Evolutionary conservation across 306 rosid species (phyloP), one percentile per base, ranked within the genome.

Genomic region (Cicer pinnatifidum): DNA sequence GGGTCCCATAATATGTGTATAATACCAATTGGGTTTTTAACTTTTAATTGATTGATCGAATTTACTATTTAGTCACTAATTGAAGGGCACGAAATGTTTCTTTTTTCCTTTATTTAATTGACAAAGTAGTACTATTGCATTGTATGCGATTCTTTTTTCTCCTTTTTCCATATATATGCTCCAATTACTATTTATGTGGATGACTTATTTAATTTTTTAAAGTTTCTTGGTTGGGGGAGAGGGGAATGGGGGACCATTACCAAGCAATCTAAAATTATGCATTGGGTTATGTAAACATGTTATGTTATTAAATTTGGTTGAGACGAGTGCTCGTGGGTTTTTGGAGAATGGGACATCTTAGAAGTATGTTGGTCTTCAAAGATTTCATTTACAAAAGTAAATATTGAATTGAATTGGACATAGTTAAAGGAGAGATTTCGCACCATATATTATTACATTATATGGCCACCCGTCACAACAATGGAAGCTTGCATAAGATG

Each of bases 331-430:
- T 91, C 98, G 97, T 91, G 98, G 97, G 91, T 83, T 91, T 89
- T 91, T 75, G 98, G 86, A 88, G 87, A 94, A 85, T 85, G 96
- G 84, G 94, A 91, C 92, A 84, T 85, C 72, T 83, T 84, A 78
- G 86, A 90, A 89, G 98, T 62, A 93, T 91, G 96, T 93, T 93
- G 92, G 97, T 93, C 97, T 87, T 93, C 73, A 81, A 77, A 93
- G 94, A 89, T 91, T 85, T 93, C 85, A 80, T 89, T 82, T 57
- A 17, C 93, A 88, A 82, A 89, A 82, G 88, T 80, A 82, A 85
- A 70, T 78, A 77, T 59, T 75, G 66, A 72, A 77, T 59, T 75
- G 70, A 72, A 86, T 67, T 79, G 81, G 41, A 45, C 43, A 61
- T 67, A 45, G 75, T 77, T 67, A 73, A 82, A 72, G 54, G 62